Evolutionary conservation across 306 rosid genomes (phyloP), one percentile per base, ranked within the genome.

Genomic region (Lathyrus sativus): DNA sequence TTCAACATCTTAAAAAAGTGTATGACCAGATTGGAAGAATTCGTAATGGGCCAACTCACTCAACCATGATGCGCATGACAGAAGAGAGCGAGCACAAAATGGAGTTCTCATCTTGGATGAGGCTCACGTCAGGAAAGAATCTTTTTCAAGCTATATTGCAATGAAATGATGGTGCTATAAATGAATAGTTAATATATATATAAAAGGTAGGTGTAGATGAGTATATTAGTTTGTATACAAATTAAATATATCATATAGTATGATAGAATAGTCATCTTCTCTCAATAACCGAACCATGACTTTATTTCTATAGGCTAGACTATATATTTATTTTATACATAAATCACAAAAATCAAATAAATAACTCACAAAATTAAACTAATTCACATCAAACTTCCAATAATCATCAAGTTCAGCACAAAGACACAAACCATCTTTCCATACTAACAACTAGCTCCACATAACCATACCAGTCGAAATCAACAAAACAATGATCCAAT

Each of bases 391-490:
- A 59, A 11, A 59, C 44, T 31, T 58, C n/a, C 6, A 31, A 58
- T 59, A 60, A 17, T 10, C 28, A 60, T 50, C 46, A 60, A 37
- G 66, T 37, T 17, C 22, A 44, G 8, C 38, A 43, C 51, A 62
- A 62, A 41, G 7, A n/a, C 71, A 39, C 26, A 45, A n/a, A 7
- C 43, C 14, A 62, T 39, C 44, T 50, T 37, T 5, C 13, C 18
- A 0, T 69, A 19, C 76, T 83, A 82, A 57, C 70, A 82, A 57
- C 70, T 85, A 82, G 69, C 67, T 83, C 86, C 85, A 81, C 81
- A 87, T 33, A 35, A 70, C 77, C 80, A 84, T 18, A 17, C 85
- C 86, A 22, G 78, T 54, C 0, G 84, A 80, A 56, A 86, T 68
- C 81, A 85, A 57, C 77, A 80, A 39, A 67, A 80, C 56, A 53